These are phyloP conservation scores for Cucurbita argyrosperma DNA, from an alignment of 306 rosid genomes.

Conservation along the genomic window DNA sequence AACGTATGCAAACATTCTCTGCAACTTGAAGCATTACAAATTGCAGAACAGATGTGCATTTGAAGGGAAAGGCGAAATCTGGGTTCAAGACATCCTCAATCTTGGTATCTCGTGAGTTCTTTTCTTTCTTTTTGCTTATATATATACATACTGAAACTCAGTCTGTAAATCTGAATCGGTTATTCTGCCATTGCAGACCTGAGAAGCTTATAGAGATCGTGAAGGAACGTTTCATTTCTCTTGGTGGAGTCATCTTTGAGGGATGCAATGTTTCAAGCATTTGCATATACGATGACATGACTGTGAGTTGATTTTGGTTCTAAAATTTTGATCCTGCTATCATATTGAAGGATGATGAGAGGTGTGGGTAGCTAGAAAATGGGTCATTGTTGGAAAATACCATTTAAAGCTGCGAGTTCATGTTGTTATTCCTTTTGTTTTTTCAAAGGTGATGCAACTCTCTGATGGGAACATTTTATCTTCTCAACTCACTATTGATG, in stretches of 20 bases:
- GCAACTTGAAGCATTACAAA: neutral
- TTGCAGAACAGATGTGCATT: slow-evolving; percentile 95
- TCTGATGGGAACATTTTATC: slow-evolving; percentile 48
- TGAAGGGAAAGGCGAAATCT: slow-evolving; percentile 77
- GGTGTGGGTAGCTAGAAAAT: neutral
- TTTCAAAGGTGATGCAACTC: slow-evolving; percentile 45
- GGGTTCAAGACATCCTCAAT: slow-evolving; percentile 87
- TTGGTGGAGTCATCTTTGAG: slow-evolving; percentile 74
- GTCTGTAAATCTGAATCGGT: neutral
- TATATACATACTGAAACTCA: neutral
- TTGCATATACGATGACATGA: slow-evolving; percentile 58
- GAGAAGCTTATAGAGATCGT: slow-evolving; percentile 61
- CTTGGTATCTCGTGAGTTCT: slow-evolving; percentile 86
- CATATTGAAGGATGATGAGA: neutral
- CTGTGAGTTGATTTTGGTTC: slow-evolving; percentile 44
- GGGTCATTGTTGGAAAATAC: neutral
- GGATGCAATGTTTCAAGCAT: slow-evolving; percentile 48
- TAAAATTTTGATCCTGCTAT: neutral
- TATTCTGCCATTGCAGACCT: slow-evolving; percentile 40
- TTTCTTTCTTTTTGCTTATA: neutral
- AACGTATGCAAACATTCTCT: no score
- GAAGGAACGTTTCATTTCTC: slow-evolving; percentile 62
- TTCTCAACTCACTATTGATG: slow-evolving; percentile 69
- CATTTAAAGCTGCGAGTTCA: neutral
- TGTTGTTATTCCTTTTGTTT: slow-evolving; percentile 4